Percentiles rank a stretch among this genome's conserved stretches.
Evolutionary conservation across 257 asterid species (phyloP).

Genomic region (Solanum chiquidenum): DNA sequence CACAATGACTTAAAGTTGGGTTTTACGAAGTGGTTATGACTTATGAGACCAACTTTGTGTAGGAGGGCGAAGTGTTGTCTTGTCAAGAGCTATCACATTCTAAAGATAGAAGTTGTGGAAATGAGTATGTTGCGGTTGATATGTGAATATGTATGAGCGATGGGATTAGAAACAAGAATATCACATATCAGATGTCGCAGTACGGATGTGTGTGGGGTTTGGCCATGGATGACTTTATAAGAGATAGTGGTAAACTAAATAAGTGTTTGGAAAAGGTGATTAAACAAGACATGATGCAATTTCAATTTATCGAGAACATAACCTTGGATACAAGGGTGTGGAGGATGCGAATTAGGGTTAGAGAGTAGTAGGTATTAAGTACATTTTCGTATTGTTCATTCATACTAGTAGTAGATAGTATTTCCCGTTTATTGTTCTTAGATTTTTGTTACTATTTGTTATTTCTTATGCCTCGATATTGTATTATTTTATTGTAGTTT

Average conservation of each 20-base stretch:
- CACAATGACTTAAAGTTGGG: neutral
- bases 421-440: neutral
- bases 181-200: neutral
- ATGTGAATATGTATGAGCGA: neutral
- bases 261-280: neutral
- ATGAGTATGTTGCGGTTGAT: neutral
- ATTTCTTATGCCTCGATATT: neutral
- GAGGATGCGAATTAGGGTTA: neutral
- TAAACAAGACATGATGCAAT: no score
- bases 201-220: neutral
- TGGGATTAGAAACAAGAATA: no score
- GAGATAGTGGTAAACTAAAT: neutral
- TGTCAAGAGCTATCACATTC: neutral
- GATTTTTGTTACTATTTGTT: no score
- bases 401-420: no score
- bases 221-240: no score
- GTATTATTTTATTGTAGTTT: no score
- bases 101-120: neutral
- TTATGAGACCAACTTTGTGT: neutral
- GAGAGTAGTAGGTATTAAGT: neutral
- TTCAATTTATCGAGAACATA: neutral
- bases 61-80: neutral
- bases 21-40: neutral
- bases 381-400: no score
- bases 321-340: neutral